Base-by-base conservation (phyloP, 805 yeast genomes). In the Suhomyces prunicola region DNA sequence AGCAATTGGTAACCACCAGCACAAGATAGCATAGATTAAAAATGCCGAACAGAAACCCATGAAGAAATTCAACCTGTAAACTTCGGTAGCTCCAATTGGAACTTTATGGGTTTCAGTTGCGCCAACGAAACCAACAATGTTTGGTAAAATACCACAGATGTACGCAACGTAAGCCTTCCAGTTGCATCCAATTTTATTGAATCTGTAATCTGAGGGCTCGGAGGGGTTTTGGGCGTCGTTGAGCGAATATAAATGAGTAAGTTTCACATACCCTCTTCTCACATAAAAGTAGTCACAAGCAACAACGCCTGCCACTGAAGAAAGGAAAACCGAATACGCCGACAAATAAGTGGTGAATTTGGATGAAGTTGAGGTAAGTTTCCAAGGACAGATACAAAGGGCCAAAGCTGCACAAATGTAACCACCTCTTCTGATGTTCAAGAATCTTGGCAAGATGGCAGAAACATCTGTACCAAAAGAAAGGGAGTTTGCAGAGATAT, bases 161-260 rank as follows among this genome's bases (percentile, higher is more conserved):
- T 90, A 90, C 1, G 96, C 94, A 31, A 78, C 82, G 59, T 82
- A 84, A 1, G 93, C 97, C 67, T 96, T 79, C 94, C 96, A 88
- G 66, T 90, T 89, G 68, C 82, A 60, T 40, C 97, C 97, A 47
- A 74, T 70, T 29, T 62, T 70, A 61, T 80, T 78, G 71, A 81
- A 90, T 71, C 79, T 79, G 72, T 90, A 91, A 52, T 72, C 68
- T 6, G 78, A 71, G 24, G 54, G 57, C 13, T 53, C 48, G 1
- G 57, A 42, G 24, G 63, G 62, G 49, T 67, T 60, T 53, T 70
- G 76, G 5, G 77, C 76, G 3, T 73, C 73, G 33, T 54, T 50
- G n/a, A 69, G 55, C 1, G 79, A 71, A 71, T 86, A 91, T 57
- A 91, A 73, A 61, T 88, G 92, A 52, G 77, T 76, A 36, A 89